Base-by-base conservation (phyloP, 1,284 basidiomycete genomes). In the Tylopilus sp. region DNA sequence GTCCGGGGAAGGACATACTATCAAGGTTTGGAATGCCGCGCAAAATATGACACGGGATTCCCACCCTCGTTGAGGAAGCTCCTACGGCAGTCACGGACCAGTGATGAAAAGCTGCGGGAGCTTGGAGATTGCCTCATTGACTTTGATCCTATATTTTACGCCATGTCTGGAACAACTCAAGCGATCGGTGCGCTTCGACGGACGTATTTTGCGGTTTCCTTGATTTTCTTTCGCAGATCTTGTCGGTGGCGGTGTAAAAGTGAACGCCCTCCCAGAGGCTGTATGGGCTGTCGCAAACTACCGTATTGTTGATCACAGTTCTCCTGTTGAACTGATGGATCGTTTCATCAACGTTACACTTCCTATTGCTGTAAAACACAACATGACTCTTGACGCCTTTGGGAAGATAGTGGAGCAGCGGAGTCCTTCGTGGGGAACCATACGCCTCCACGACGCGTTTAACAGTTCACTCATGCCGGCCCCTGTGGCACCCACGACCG, bases 181-280 rank as follows among this genome's bases (percentile, higher is more conserved):
- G 80, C 79, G 4, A 65, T 77, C 12, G 76, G 64, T 68, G 35
- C 35, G 60, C 11, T 44, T 34, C 9, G 4, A 21, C 20, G 37
- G 18, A 11, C 14, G 10, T 14, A 3, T n/a, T 29, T 33, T 12
- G 1, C 0, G 2, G 14, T 37, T 8, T 29, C 7, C 8, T 36
- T 60, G 15, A 59, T 39, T 14, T 30, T 11, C 21, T 29, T 9
- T 24, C 12, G 9, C 33, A 67, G 64, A 79, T 52, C 59, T 80
- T 11, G 60, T 78, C 29, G 48, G 58, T 21, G 77, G 77, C 3
- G 77, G 76, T 5, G 71, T 76, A 21, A 79, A 79, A 63, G 64
- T 67, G 46, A 76, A 77, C 45, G 71, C 74, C 0, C 64, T 78
- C 6, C 73, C 74, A 0, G 74, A 77, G 57, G 60, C 61, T 17